Base-by-base conservation (phyloP, 163 green algal genomes). In the Chlorella variabilis region DNA sequence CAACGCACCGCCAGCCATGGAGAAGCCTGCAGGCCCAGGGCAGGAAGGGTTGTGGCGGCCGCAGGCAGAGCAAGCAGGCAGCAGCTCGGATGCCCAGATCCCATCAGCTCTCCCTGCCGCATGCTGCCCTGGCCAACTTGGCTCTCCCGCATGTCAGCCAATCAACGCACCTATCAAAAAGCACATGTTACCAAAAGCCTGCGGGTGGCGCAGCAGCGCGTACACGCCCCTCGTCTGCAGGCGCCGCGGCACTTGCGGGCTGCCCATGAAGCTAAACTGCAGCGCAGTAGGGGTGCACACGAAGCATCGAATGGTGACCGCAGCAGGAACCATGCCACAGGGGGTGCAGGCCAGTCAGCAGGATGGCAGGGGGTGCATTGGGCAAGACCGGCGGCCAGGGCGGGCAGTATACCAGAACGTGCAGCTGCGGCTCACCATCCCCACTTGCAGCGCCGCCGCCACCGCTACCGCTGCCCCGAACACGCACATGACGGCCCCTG, bases 121-220 rank as follows among this genome's bases (percentile, higher is more conserved):
- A n/a, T n/a, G n/a, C n/a, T n/a, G n/a, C n/a, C n/a, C n/a, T n/a
- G n/a, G n/a, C n/a, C n/a, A n/a, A n/a, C n/a, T n/a, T n/a, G n/a
- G n/a, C n/a, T n/a, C n/a, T n/a, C 45, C 45, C 15, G 45, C 45
- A 23, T 54, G 11, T 36, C 66, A 51, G 36, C 36, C 38, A n/a
- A 11, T 27, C 66, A 36, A 27, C 68, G 1, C 39, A 80, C 79
- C 84, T 68, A 86, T 77, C 17, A 89, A 59, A 51, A 83, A 81
- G 3, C 86, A 58, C 45, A 89, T 83, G 67, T 89, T 89, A 38
- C 84, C 84, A 27, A 89, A 68, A 9, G 71, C 77, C 69, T 89
- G 84, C 3, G 84, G 84, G 77, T 89, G 84, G 36, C 84, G 73
- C 25, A 84, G n/a, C n/a, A 89, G 29, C 15, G 80, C 73, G 63